Evolutionary conservation across 306 rosid genomes (phyloP), one percentile per base, ranked within the genome.

Genomic region (Hippophae tibetana): DNA sequence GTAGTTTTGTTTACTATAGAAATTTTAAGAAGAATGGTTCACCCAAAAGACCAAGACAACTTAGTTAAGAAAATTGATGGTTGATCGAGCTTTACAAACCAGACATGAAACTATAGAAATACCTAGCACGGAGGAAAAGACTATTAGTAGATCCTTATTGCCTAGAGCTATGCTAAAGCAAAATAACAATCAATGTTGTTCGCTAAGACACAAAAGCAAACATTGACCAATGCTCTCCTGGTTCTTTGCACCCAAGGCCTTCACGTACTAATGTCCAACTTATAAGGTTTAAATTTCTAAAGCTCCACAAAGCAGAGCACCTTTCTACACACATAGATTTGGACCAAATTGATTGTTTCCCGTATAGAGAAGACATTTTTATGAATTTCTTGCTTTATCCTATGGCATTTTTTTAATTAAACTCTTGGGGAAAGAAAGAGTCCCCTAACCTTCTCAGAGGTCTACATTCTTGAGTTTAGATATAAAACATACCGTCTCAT

Each of bases 401-500:
- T 45, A 27, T 61, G 14, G 54, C 14, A 40, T 61, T 31, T 58
- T 59, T 10, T 52, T 25, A 56, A 41, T 43, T 14, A 41, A 52
- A 41, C 57, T 12, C 18, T 61, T 40, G 48, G 56, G 41, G 43
- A 40, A 56, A 10, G 7, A 31, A 61, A 72, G 41, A 44, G 38
- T 27, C 45, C 13, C 38, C 42, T 49, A 10, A 13, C 49, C 61
- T 27, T 27, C 11, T 64, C 61, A 54, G 8, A 46, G 61, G 25
- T 54, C 52, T 64, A 54, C 60, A 64, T 10, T 64, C 69, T 69
- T 72, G 62, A 54, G 54, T 65, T 62, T 69, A 73, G 72, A 65
- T 61, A 66, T 60, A 64, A 75, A 63, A 75, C 89, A 77, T 88
- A 93, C 99, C 95, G 73, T 84, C 90, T 73, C 87, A 69, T 73